phyloP scores from a whole-genome alignment of 2,329 filamentous ascomycete genomes.

The Hortaea sp. region DNA sequence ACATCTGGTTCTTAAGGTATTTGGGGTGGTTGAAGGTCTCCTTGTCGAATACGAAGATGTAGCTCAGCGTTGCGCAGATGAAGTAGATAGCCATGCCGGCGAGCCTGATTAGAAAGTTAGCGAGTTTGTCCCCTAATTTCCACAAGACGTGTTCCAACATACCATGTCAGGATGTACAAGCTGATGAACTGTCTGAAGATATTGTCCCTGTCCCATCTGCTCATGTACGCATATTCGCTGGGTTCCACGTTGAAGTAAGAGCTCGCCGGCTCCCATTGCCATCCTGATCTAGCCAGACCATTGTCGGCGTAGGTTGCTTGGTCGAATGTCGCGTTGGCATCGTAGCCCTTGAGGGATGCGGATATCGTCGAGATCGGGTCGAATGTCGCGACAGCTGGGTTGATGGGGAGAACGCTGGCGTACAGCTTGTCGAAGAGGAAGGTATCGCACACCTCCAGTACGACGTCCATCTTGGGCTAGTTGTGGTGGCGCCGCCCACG shows the following conservation, averaged over 20 bases:
- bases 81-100: slow-evolving; percentile 83
- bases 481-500: too few species aligned
- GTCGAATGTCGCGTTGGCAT: slow-evolving; percentile 42
- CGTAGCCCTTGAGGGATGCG: slow-evolving; percentile 32
- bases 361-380: slow-evolving; percentile 37
- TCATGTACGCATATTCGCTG: slow-evolving; percentile 67
- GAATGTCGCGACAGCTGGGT: slow-evolving; percentile 43
- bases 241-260: slow-evolving; percentile 60
- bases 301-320: slow-evolving; percentile 3
- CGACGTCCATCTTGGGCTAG: slow-evolving; percentile 63
- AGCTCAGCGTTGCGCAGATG: slow-evolving; percentile 70
- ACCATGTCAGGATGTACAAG: slow-evolving; percentile 83
- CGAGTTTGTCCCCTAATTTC: neutral
- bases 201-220: slow-evolving; percentile 67
- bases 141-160: slow-evolving; percentile 14
- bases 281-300: slow-evolving; percentile 9
- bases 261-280: slow-evolving; percentile 64
- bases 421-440: slow-evolving; percentile 73
- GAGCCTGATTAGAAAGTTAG: slow-evolving; percentile 57
- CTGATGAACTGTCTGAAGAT: slow-evolving; percentile 62
- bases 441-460: slow-evolving; percentile 76
- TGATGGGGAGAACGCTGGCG: slow-evolving; percentile 55
- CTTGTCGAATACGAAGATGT: slow-evolving; percentile 86
- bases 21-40: slow-evolving; percentile 80
- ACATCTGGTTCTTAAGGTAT: slow-evolving; percentile 88